These are phyloP conservation scores for Sambucus nigra DNA, from an alignment of 129 eudicot species.

Conservation along the genomic window DNA sequence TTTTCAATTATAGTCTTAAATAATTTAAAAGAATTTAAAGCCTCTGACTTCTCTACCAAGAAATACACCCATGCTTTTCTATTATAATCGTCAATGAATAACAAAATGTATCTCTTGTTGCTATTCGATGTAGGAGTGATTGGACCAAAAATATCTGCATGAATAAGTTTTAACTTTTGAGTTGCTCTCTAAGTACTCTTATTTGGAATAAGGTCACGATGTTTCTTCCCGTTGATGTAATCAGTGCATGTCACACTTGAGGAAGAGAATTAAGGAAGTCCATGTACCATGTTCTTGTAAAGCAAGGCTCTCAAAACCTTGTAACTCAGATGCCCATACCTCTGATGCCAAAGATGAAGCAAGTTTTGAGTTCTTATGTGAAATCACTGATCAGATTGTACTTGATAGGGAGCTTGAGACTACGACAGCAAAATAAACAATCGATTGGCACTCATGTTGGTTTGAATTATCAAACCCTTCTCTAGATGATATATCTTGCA, in stretches of 20 bases:
- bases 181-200: not conserved
- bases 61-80: too few relatives aligned
- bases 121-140: not conserved
- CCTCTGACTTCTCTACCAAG: too few relatives aligned
- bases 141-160: not conserved
- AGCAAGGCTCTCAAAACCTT: not conserved
- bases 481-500: not conserved
- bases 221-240: not conserved
- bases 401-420: too few relatives aligned
- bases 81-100: too few relatives aligned
- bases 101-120: too few relatives aligned
- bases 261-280: not conserved
- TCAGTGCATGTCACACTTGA: not conserved
- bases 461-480: not conserved
- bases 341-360: not conserved
- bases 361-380: not conserved
- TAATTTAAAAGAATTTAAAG: not conserved
- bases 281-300: not conserved
- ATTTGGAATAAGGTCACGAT: not conserved
- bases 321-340: slow-evolving; percentile 2
- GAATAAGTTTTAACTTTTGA: not conserved
- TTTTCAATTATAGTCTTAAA: not conserved
- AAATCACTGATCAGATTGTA: not conserved
- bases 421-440: not conserved
- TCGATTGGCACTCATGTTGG: not conserved